These are phyloP conservation scores for Hymenoscyphus occultus DNA, from an alignment of 2,329 filamentous ascomycete species.

Conservation along the genomic window DNA sequence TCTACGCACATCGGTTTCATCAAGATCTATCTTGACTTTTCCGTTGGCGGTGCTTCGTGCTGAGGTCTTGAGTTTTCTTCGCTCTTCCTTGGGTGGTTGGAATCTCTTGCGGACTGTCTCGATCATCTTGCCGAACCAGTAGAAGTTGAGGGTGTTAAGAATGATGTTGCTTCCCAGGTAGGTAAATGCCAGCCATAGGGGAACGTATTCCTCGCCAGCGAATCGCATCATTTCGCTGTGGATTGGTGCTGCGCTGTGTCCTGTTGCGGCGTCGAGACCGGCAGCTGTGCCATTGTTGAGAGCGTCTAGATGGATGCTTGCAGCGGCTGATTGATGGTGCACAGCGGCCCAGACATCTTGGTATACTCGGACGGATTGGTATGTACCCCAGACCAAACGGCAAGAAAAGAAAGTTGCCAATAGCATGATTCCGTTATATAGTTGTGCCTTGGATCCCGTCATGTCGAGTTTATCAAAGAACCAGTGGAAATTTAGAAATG, in stretches of 20 bases:
- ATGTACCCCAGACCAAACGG: conserved; percentile 75
- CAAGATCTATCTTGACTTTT: conserved; percentile 30
- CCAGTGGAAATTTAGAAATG: conserved; percentile 88
- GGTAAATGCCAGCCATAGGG: conserved; percentile 64
- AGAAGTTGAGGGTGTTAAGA: conserved; percentile 75
- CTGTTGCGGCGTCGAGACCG: conserved; percentile 35
- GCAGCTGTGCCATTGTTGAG: conserved; percentile 38
- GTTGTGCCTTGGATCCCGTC: conserved; percentile 70
- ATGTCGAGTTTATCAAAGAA: conserved; percentile 84
- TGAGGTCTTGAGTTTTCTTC: conserved; percentile 34
- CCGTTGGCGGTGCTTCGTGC: conserved; percentile 32
- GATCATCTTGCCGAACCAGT: conserved; percentile 88
- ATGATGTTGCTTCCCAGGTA: conserved; percentile 70
- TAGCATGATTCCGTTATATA: conserved; percentile 73
- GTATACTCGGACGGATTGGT: conserved; percentile 67
- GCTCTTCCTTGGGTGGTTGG: conserved; percentile 46
- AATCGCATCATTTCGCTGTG: conserved; percentile 47
- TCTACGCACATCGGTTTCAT: conserved; percentile 35
- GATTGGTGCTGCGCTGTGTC: conserved; percentile 30
- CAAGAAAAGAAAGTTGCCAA: conserved; percentile 73
- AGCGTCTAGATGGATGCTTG: conserved; percentile 36
- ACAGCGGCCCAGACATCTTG: conserved; percentile 64
- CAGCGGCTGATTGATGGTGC: conserved; percentile 41
- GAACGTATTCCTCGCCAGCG: conserved; percentile 53
- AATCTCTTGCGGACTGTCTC: conserved; percentile 75